Percentiles rank a stretch among this genome's conserved stretches.
Evolutionary conservation across 768 basidiomycete species (phyloP).

Genomic region (Naganishia kalamii): DNA sequence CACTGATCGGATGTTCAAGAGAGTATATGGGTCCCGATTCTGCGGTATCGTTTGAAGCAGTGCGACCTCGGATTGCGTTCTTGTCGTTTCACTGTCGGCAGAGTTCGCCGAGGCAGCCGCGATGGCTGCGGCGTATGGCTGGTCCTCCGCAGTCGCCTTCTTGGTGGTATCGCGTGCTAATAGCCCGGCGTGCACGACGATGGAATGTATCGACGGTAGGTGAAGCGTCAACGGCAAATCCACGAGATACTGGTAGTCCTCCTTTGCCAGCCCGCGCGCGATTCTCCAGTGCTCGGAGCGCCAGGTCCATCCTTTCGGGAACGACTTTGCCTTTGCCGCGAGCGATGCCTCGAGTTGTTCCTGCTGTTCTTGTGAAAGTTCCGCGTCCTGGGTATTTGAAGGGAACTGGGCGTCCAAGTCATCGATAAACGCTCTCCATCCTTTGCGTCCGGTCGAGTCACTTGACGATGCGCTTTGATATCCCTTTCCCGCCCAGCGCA

Average conservation of each 20-base stretch:
- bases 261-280: conserved; percentile 60
- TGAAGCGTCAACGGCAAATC: conserved; percentile 69
- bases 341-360: neutral
- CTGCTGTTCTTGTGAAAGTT: neutral
- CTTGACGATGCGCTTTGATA: conserved; percentile 52
- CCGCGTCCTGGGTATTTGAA: neutral
- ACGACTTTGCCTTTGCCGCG: conserved; percentile 38
- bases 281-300: conserved; percentile 70
- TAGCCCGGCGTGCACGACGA: conserved; percentile 77
- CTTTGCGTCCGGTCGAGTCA: conserved; percentile 33
- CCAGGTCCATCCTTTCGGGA: conserved; percentile 58
- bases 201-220: conserved; percentile 62
- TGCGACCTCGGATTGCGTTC: conserved; percentile 61
- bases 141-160: conserved; percentile 50
- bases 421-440: conserved; percentile 36
- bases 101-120: conserved; percentile 15
- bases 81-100: conserved; percentile 27
- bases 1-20: conserved; percentile 66
- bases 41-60: conserved; percentile 65
- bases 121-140: conserved; percentile 21
- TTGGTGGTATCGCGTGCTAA: conserved; percentile 63
- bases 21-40: conserved; percentile 69
- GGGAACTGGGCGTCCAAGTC: conserved; percentile 31
- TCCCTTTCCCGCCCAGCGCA: conserved; percentile 45
- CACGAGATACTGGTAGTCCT: conserved; percentile 65